Percentiles rank a stretch among this genome's conserved stretches.
Conservation (phyloP, 2,329 filamentous ascomycete genomes). For the Alternaria arborescens region DNA sequence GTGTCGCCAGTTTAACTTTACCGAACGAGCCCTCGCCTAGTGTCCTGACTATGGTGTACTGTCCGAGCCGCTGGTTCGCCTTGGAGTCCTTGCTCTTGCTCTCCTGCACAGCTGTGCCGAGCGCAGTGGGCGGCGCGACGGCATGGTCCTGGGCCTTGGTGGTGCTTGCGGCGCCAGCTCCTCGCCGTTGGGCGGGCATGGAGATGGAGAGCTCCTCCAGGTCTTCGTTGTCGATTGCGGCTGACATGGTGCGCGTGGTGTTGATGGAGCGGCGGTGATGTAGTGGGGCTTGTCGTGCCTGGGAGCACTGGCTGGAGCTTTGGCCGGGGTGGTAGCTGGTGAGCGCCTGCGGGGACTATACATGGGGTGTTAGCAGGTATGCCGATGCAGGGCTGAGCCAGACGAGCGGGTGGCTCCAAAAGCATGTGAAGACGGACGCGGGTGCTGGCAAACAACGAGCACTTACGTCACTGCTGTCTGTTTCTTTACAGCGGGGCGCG, state of each 20-base stretch:
- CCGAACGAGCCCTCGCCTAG: conserved; percentile 97
- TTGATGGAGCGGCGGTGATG: conserved; percentile 1
- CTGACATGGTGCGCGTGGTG: conserved; percentile 43
- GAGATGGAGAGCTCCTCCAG: conserved; percentile 72
- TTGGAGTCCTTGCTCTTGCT: conserved; percentile 62
- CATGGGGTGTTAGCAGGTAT: conserved; percentile 16
- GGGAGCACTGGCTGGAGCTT: conserved; percentile 7
- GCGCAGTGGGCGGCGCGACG: conserved; percentile 35
- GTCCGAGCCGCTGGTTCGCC: conserved; percentile 84
- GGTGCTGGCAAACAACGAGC: neutral
- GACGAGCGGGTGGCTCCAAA: neutral
- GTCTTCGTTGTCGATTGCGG: conserved; percentile 78
- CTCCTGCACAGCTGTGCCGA: conserved; percentile 36
- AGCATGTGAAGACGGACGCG: conserved; percentile 12
- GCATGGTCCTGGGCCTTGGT: conserved; percentile 47
- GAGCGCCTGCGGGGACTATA: conserved; percentile 9
- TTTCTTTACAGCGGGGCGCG: conserved; percentile 16
- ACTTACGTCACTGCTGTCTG: conserved; percentile 19
- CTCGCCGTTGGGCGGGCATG: conserved; percentile 70
- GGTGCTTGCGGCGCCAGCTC: conserved; percentile 35
- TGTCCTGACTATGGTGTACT: conserved; percentile 89
- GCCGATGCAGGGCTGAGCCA: conserved; percentile 15
- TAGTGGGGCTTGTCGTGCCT: conserved; percentile 6
- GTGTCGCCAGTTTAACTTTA: conserved; percentile 96
- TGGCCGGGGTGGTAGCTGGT: conserved; percentile 5